phyloP scores from a whole-genome alignment of 2,329 filamentous ascomycete genomes.

The Botrytis paeoniae region DNA sequence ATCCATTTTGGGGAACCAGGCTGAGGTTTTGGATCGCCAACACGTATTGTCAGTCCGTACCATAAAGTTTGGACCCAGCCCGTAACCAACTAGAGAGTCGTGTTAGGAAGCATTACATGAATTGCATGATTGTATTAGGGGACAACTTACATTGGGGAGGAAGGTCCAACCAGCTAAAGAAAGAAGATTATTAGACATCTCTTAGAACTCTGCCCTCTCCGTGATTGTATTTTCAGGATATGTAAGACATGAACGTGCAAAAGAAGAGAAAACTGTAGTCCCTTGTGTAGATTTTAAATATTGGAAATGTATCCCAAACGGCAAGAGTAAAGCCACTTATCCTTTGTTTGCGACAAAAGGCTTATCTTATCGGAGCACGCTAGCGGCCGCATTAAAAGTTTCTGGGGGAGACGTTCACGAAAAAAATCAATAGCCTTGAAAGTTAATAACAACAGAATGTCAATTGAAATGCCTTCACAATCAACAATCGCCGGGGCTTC shows the following conservation, averaged over 20 bases:
- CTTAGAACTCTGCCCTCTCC: background rate
- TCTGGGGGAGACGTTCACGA: slow-evolving; percentile 2
- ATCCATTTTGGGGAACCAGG: slow-evolving; percentile 66
- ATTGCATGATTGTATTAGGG: background rate
- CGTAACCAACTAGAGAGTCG: slow-evolving; percentile 65
- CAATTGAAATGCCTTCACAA: slow-evolving; percentile 30
- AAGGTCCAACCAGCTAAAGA: slow-evolving; percentile 60
- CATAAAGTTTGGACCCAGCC: slow-evolving; percentile 75
- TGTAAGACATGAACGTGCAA: background rate
- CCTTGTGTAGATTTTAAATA: background rate
- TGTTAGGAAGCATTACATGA: slow-evolving; percentile 19
- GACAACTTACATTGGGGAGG: slow-evolving; percentile 53
- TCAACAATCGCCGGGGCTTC: slow-evolving; percentile 23
- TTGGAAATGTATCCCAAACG: slow-evolving; percentile 14
- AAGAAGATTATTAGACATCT: slow-evolving; percentile 41
- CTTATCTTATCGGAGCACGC: slow-evolving; percentile 15
- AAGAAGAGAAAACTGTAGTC: background rate
- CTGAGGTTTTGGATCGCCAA: slow-evolving; percentile 75
- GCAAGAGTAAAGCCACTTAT: slow-evolving; percentile 17
- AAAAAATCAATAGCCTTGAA: slow-evolving; percentile 11
- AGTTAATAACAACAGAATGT: slow-evolving; percentile 24
- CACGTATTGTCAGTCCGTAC: slow-evolving; percentile 85
- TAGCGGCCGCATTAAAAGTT: slow-evolving; percentile 22
- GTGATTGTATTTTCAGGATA: background rate
- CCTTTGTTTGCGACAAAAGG: background rate